These are phyloP conservation scores for Mycena haematopus DNA, from an alignment of 768 basidiomycete species.

Conservation along the genomic window DNA sequence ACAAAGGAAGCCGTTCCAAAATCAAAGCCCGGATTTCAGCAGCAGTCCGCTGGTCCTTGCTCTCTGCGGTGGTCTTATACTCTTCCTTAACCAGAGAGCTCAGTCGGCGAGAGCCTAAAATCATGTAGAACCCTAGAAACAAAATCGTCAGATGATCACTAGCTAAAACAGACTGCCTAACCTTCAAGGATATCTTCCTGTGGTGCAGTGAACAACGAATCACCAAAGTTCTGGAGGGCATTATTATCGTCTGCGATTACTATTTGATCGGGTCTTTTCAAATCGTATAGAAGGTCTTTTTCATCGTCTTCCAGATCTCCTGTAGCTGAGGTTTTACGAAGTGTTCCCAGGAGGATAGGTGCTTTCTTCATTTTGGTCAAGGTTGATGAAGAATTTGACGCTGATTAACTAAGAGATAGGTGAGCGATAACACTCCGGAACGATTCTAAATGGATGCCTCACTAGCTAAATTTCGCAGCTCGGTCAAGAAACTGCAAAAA, in stretches of 20 bases:
- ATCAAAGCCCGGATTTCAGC: slow-evolving; percentile 65
- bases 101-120: slow-evolving; percentile 77
- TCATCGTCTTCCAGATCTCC: slow-evolving; percentile 36
- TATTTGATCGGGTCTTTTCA: slow-evolving; percentile 72
- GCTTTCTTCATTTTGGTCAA: slow-evolving; percentile 70
- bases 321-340: slow-evolving; percentile 52
- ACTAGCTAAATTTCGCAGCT: slow-evolving; percentile 73
- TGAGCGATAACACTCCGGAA: not conserved
- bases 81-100: slow-evolving; percentile 80
- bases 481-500: slow-evolving; percentile 71
- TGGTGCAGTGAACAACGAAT: slow-evolving; percentile 76
- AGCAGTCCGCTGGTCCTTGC: slow-evolving; percentile 53
- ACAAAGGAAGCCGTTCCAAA: slow-evolving; percentile 86
- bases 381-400: slow-evolving; percentile 58
- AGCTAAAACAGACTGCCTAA: slow-evolving; percentile 33
- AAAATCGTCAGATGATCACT: slow-evolving; percentile 4
- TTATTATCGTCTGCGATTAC: slow-evolving; percentile 90
- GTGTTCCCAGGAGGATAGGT: slow-evolving; percentile 76
- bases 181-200: slow-evolving; percentile 93
- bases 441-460: not conserved
- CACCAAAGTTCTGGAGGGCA: slow-evolving; percentile 78
- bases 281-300: slow-evolving; percentile 67
- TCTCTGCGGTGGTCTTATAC: slow-evolving; percentile 64
- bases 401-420: slow-evolving; percentile 64
- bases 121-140: slow-evolving; percentile 69